A percentile compares a stretch with the other conserved stretches of the same genome.
Conservation (phyloP, 1,284 basidiomycete species). For the Leccinum subfulvum region DNA sequence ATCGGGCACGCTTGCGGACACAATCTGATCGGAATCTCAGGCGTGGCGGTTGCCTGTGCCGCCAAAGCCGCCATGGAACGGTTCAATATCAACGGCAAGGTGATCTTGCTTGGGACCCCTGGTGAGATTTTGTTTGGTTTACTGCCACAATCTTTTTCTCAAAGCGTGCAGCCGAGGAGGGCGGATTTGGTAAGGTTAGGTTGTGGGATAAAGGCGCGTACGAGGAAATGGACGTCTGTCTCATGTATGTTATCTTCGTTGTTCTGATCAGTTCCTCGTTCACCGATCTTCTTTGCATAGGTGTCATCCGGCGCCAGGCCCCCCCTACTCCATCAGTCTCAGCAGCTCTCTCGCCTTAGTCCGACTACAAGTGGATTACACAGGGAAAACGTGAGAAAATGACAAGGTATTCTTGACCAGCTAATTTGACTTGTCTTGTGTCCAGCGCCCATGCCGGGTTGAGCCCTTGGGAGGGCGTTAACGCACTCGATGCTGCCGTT, state of each 20-base stretch:
- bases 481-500: slow-evolving; percentile 76
- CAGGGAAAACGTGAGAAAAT: slow-evolving; percentile 53
- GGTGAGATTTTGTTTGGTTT: slow-evolving; percentile 35
- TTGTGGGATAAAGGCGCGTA: slow-evolving; percentile 68
- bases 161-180: slow-evolving; percentile 62
- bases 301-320: slow-evolving; percentile 65
- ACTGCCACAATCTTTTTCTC: not conserved
- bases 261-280: not conserved
- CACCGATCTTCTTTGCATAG: slow-evolving; percentile 29
- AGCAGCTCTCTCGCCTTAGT: slow-evolving; percentile 54
- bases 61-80: slow-evolving; percentile 54
- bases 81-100: slow-evolving; percentile 59
- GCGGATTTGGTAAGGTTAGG: slow-evolving; percentile 66
- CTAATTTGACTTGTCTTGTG: not conserved
- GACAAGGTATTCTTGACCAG: not conserved
- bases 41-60: slow-evolving; percentile 67
- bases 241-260: slow-evolving; percentile 49
- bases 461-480: slow-evolving; percentile 74
- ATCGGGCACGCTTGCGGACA: slow-evolving; percentile 80
- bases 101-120: slow-evolving; percentile 77
- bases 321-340: slow-evolving; percentile 51
- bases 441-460: slow-evolving; percentile 65
- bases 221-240: slow-evolving; percentile 63
- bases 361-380: slow-evolving; percentile 50
- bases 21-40: slow-evolving; percentile 75